Conservation (phyloP, 345 rosid species). For the Eucalyptus camaldulensis region DNA sequence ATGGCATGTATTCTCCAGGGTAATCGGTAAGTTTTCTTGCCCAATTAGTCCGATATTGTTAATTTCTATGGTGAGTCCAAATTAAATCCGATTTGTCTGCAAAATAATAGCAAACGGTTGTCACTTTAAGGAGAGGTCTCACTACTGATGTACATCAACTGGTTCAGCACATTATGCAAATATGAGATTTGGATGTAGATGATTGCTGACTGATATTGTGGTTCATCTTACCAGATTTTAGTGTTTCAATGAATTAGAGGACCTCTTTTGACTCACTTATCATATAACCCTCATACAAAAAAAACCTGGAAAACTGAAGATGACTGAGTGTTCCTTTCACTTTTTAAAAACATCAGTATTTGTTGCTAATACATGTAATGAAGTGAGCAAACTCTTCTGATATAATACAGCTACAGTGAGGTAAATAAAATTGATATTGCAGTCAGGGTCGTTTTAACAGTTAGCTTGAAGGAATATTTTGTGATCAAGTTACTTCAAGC, state of each 20-base stretch:
- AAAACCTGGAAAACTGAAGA: not conserved
- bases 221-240: not conserved
- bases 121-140: not conserved
- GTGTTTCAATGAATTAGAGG: not conserved
- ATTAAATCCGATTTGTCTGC: not conserved
- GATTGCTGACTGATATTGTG: not conserved
- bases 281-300: not conserved
- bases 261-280: not conserved
- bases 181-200: not conserved
- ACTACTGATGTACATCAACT: not conserved
- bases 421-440: not conserved
- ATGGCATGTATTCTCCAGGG: constrained; percentile 92
- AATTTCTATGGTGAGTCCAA: not conserved
- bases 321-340: not conserved
- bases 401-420: not conserved
- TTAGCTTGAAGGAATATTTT: not conserved
- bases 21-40: constrained; percentile 38
- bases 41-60: not conserved
- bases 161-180: not conserved
- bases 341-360: not conserved
- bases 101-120: not conserved
- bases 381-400: not conserved
- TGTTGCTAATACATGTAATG: not conserved
- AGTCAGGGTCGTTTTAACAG: not conserved
- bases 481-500: not conserved